These are phyloP conservation scores for Drosera capensis DNA, from an alignment of 148 eudicot species.

Conservation along the genomic window DNA sequence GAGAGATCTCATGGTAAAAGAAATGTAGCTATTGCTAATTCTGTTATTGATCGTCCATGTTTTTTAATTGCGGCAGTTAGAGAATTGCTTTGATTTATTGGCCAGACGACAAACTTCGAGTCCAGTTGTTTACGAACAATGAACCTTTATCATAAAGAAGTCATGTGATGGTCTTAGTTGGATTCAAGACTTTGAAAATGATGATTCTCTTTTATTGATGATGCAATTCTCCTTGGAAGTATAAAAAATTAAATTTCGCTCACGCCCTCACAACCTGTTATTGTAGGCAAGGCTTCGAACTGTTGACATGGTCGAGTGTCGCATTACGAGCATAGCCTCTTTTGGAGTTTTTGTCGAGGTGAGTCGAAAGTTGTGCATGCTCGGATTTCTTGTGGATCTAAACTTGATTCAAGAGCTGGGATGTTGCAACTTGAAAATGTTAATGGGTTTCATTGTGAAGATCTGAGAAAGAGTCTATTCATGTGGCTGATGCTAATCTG, in stretches of 20 bases:
- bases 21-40: slow-evolving; percentile 4
- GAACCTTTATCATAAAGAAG: not conserved
- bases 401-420: too few species aligned
- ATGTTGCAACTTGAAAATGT: too few species aligned
- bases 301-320: slow-evolving; percentile 82
- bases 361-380: slow-evolving; percentile 35
- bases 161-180: not conserved
- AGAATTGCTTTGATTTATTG: not conserved
- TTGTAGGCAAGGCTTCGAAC: slow-evolving; percentile 63
- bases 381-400: not conserved
- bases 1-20: slow-evolving; percentile 69
- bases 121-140: not conserved
- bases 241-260: not conserved
- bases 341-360: slow-evolving; percentile 92
- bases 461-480: not conserved
- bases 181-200: not conserved
- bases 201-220: not conserved
- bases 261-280: slow-evolving; percentile 1
- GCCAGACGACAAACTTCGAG: not conserved
- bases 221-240: not conserved
- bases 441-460: too few species aligned
- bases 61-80: not conserved
- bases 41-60: not conserved
- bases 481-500: too few species aligned
- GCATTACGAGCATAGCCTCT: slow-evolving; percentile 73